Percentiles rank a stretch among this genome's conserved stretches.
Evolutionary conservation across 805 yeast genomes (phyloP).

Genomic region (Wickerhamiella musiphila): DNA sequence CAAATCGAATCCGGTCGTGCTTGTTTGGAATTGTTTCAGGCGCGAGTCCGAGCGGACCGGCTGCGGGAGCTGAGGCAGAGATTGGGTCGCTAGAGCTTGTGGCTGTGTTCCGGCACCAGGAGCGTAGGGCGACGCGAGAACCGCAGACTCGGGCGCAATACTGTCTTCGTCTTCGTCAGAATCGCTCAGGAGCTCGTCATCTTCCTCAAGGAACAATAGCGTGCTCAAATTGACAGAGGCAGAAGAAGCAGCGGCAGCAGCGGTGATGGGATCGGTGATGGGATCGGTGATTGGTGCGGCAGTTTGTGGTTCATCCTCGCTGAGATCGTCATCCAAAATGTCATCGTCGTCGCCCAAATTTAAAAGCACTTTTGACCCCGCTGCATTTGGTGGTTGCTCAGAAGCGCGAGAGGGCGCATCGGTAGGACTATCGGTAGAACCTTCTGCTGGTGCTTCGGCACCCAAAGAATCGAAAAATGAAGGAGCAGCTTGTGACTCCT

Average conservation of each 20-base stretch:
- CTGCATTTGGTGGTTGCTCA: not conserved
- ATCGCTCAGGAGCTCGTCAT: conserved; percentile 20
- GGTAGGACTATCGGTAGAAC: too few species aligned
- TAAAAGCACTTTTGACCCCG: too few species aligned
- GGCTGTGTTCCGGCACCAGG: too few species aligned
- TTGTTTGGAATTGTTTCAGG: conserved; percentile 14
- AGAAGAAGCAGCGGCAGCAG: not conserved
- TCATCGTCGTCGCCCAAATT: conserved; percentile 13
- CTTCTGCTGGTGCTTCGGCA: too few species aligned
- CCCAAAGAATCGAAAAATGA: too few species aligned
- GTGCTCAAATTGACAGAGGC: not conserved
- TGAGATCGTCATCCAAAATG: conserved; percentile 12
- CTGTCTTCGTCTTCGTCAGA: conserved; percentile 17
- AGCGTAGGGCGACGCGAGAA: conserved; percentile 1
- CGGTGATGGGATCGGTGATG: conserved; percentile 1
- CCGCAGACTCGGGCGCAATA: conserved; percentile 1
- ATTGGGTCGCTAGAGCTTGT: too few species aligned
- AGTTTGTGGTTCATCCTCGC: conserved; percentile 2
- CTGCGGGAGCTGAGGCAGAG: not conserved
- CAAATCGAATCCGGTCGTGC: conserved; percentile 19
- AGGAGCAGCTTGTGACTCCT: too few species aligned
- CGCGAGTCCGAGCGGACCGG: conserved; percentile 3
- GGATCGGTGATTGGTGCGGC: not conserved
- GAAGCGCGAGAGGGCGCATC: not conserved
- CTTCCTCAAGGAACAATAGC: conserved; percentile 20